These are phyloP conservation scores for Phytophthora syringae DNA, from an alignment of 352 stramenopile genomes.

Conservation along the genomic window DNA sequence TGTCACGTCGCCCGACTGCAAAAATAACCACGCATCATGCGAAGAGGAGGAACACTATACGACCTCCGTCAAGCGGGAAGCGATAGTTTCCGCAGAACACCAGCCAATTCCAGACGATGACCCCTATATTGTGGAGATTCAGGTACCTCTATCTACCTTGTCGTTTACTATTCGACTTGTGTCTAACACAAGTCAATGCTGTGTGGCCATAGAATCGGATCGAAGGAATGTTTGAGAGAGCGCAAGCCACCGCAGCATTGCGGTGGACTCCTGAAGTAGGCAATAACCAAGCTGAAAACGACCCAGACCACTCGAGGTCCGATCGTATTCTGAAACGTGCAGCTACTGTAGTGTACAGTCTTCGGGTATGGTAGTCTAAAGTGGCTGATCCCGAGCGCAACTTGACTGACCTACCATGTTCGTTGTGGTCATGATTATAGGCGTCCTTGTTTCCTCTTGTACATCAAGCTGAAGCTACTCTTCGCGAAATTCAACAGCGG, in stretches of 20 bases:
- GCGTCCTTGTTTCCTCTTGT: slow-evolving; percentile 59
- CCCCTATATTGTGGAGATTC: slow-evolving; percentile 50
- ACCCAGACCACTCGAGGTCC: slow-evolving; percentile 17
- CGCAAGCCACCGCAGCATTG: slow-evolving; percentile 37
- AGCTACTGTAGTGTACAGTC: slow-evolving; percentile 53
- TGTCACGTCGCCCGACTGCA: neutral
- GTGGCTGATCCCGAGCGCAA: neutral
- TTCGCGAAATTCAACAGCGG: slow-evolving; percentile 48
- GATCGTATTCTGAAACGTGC: slow-evolving; percentile 48
- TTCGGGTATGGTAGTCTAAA: slow-evolving; percentile 36
- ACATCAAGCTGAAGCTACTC: slow-evolving; percentile 53
- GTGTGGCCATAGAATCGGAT: slow-evolving; percentile 40
- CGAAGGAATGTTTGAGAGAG: slow-evolving; percentile 52
- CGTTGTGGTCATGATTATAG: slow-evolving; percentile 20
- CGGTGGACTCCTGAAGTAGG: slow-evolving; percentile 17
- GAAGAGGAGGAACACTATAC: slow-evolving; percentile 5
- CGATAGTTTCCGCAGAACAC: slow-evolving; percentile 17
- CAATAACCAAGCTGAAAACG: slow-evolving; percentile 38
- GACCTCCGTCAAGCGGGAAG: slow-evolving; percentile 14
- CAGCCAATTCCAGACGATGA: slow-evolving; percentile 36
- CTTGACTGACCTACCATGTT: neutral
- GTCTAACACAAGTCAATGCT: neutral
- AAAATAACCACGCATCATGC: neutral
- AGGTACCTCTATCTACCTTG: slow-evolving; percentile 26
- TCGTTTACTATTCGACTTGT: neutral